Evolutionary conservation across 2,329 filamentous ascomycete genomes (phyloP).

Genomic region (Pseudocercospora macadamiae): DNA sequence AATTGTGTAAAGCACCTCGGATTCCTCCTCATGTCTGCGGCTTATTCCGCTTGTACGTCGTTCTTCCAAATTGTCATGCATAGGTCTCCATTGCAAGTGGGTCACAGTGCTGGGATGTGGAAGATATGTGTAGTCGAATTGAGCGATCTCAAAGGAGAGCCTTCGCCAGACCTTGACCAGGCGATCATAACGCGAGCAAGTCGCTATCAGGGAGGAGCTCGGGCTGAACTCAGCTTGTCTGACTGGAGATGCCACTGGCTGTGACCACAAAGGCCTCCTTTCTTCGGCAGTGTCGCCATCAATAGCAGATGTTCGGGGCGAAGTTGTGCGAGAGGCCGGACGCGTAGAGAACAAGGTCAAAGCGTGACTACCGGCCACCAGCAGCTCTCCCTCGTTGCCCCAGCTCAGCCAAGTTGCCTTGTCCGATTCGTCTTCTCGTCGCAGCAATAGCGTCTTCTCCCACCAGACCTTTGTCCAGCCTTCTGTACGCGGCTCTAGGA

Average conservation of each 20-base stretch:
- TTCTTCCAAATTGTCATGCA: slow-evolving; percentile 67
- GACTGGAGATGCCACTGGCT: slow-evolving; percentile 70
- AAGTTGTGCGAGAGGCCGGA: slow-evolving; percentile 33
- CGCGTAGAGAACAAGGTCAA: slow-evolving; percentile 70
- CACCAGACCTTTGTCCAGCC: slow-evolving; percentile 74
- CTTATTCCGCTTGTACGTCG: slow-evolving; percentile 33
- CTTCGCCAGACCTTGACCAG: slow-evolving; percentile 93
- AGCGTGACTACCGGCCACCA: slow-evolving; percentile 69
- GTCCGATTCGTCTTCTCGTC: slow-evolving; percentile 48
- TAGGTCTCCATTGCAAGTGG: slow-evolving; percentile 80
- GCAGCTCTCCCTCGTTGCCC: slow-evolving; percentile 82
- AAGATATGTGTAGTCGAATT: slow-evolving; percentile 90
- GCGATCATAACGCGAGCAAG: slow-evolving; percentile 74
- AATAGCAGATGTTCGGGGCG: slow-evolving; percentile 25
- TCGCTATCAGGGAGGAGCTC: slow-evolving; percentile 85
- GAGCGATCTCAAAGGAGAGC: slow-evolving; percentile 80
- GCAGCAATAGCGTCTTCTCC: slow-evolving; percentile 65
- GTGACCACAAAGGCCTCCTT: slow-evolving; percentile 66
- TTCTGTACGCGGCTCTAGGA: slow-evolving; percentile 78
- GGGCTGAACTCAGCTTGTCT: slow-evolving; percentile 80
- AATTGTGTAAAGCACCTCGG: slow-evolving; percentile 88
- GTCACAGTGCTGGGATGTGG: slow-evolving; percentile 82
- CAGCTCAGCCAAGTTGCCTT: slow-evolving; percentile 72
- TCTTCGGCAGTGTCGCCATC: slow-evolving; percentile 50
- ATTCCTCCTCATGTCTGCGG: slow-evolving; percentile 43